phyloP scores from a whole-genome alignment of 495 filamentous ascomycete species.

The Xylaria flabelliformis region DNA sequence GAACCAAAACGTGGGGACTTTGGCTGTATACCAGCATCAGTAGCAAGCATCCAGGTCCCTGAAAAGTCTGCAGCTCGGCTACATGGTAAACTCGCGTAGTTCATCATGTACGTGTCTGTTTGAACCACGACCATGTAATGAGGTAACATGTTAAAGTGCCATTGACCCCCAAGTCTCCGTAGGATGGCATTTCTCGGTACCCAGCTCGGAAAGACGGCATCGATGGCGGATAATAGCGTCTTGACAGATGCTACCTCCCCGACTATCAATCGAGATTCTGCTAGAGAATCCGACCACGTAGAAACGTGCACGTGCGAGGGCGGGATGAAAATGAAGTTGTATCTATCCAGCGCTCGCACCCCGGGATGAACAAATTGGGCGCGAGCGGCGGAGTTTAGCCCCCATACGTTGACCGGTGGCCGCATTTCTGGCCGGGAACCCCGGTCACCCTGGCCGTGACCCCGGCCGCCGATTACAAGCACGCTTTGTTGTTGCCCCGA shows the following conservation, averaged over 20 bases:
- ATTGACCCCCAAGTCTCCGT: conserved; percentile 4
- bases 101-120: conserved; percentile 13
- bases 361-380: conserved; percentile 7
- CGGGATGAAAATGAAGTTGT: conserved; percentile 6
- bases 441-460: conserved; percentile 23
- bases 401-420: conserved; percentile 27
- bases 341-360: conserved; percentile 12
- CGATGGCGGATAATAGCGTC: background rate
- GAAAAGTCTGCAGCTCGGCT: conserved; percentile 21
- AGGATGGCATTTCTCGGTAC: background rate
- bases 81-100: conserved; percentile 1
- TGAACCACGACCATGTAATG: conserved; percentile 19
- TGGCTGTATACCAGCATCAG: too few species aligned
- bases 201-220: background rate
- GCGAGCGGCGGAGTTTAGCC: conserved; percentile 19
- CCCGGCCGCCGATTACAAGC: conserved; percentile 26
- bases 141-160: conserved; percentile 9
- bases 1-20: conserved; percentile 22
- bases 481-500: conserved; percentile 20
- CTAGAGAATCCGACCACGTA: conserved; percentile 3
- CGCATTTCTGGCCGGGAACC: conserved; percentile 24
- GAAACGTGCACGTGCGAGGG: background rate
- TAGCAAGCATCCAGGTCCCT: background rate
- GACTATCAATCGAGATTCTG: conserved; percentile 9
- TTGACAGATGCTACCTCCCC: conserved; percentile 1